Evolutionary conservation across 345 rosid species (phyloP).

Genomic region (Salix exigua): DNA sequence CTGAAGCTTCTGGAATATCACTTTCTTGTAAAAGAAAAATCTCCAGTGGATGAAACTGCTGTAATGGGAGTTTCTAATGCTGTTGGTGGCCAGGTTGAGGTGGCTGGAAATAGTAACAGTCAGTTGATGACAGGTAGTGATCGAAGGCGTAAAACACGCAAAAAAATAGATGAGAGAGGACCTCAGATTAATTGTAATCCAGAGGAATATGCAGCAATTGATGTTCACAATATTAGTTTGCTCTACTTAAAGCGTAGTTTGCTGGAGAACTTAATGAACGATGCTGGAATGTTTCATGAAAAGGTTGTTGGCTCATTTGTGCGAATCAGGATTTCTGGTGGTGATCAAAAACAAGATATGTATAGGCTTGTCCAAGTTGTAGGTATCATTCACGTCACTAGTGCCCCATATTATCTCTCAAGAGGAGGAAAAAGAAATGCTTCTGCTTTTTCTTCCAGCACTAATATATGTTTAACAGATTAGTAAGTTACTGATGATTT

Average conservation of each 20-base stretch:
- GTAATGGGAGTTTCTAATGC: slow-evolving; percentile 33
- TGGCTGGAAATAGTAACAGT: slow-evolving; percentile 30
- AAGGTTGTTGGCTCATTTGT: slow-evolving; percentile 85
- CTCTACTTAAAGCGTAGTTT: slow-evolving; percentile 64
- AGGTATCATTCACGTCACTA: slow-evolving; percentile 48
- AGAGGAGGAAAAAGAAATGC: slow-evolving; percentile 9
- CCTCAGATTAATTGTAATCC: slow-evolving; percentile 26
- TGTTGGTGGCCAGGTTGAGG: slow-evolving; percentile 31
- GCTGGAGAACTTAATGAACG: slow-evolving; percentile 64
- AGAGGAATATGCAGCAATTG: slow-evolving; percentile 76
- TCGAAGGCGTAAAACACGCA: slow-evolving; percentile 49
- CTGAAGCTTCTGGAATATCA: slow-evolving; percentile 80
- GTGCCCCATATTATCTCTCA: slow-evolving; percentile 14
- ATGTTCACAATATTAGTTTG: slow-evolving; percentile 74
- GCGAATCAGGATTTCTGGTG: slow-evolving; percentile 62
- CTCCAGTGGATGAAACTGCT: slow-evolving; percentile 25
- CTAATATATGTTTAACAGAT: neutral
- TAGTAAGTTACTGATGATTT: slow-evolving; percentile 13
- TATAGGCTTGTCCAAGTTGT: slow-evolving; percentile 83
- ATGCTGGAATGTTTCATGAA: slow-evolving; percentile 58
- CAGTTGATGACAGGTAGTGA: slow-evolving; percentile 30
- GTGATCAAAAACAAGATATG: slow-evolving; percentile 64
- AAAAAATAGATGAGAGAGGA: slow-evolving; percentile 47
- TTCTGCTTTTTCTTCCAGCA: slow-evolving; percentile 1
- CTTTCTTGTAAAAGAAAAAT: slow-evolving; percentile 51